Conservation (phyloP, 768 basidiomycete species). For the Amanita rimosa region DNA sequence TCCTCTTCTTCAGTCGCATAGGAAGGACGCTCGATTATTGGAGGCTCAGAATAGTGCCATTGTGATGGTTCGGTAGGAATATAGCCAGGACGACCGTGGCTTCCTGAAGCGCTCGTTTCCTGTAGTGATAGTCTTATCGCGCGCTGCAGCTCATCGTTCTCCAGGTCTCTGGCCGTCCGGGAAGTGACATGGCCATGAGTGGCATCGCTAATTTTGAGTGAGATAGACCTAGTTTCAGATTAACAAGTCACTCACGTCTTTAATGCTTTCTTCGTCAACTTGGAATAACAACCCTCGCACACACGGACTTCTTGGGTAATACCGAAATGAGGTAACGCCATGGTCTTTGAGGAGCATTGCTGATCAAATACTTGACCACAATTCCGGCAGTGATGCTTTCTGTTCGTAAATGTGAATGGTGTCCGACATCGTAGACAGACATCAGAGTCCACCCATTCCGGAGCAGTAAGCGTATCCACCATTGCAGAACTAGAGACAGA, state of each 20-base stretch:
- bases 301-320: conserved; percentile 89
- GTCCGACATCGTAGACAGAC: conserved; percentile 89
- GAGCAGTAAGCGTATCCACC: conserved; percentile 86
- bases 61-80: conserved; percentile 47
- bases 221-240: background rate
- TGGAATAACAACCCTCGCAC: conserved; percentile 83
- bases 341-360: conserved; percentile 74
- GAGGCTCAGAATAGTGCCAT: conserved; percentile 63
- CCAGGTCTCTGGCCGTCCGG: conserved; percentile 44
- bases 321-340: conserved; percentile 87
- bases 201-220: conserved; percentile 6
- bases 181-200: conserved; percentile 34
- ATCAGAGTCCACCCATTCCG: conserved; percentile 96
- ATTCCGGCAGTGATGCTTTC: conserved; percentile 97
- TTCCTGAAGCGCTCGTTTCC: conserved; percentile 48
- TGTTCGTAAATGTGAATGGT: conserved; percentile 87
- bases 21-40: conserved; percentile 46
- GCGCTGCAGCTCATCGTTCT: conserved; percentile 84
- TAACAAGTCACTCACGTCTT: conserved; percentile 26
- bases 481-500: conserved; percentile 64
- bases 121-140: conserved; percentile 88
- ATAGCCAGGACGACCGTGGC: conserved; percentile 49
- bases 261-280: conserved; percentile 56
- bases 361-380: conserved; percentile 97
- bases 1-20: conserved; percentile 54